Base-by-base conservation (phyloP, 2,329 filamentous ascomycete species). In the Monosporascus sp. region DNA sequence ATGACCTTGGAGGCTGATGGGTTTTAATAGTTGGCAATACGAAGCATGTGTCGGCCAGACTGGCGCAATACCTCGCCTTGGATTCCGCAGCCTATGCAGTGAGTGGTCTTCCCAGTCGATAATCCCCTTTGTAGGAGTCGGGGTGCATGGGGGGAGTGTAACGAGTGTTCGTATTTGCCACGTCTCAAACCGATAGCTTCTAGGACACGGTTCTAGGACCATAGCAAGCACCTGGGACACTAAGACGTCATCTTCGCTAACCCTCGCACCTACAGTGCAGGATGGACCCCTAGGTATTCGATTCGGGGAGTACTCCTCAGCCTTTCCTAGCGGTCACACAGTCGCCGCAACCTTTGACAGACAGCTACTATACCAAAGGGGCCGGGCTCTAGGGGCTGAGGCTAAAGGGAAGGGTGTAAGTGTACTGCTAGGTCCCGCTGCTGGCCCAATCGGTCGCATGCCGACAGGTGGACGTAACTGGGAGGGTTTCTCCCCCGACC, bases 321-420 rank as follows among this genome's bases (percentile, higher is more conserved):
- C 87, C 1, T 96, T 95, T 68, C 81, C 88, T 0, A 85, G 87
- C 0, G 90, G 88, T 48, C 78, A 91, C 61, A 91, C 89, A 6
- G 81, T 89, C 31, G 92, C 88, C 15, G 88, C 90, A n/a, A 89
- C 90, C 0, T 96, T 87, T 79, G 88, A 92, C 69, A 82, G 87
- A 53, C 70, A 74, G 14, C 78, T 95, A 31, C 86, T 91, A 59
- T 88, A 88, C 67, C 74, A 75, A 39, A 84, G 88, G 50, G 88
- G 88, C 49, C 72, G 80, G 56, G 86, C 86, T 56, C 89, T 92
- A 83, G 88, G 86, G 27, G 69, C 78, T 48, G 88, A 92, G 67
- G 83, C 88, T 63, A 81, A 78, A 55, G 83, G 72, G 52, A 92
- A 92, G 73, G 90, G 87, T 56, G 79, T 88, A 51, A 88, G 87